These are phyloP conservation scores for Fusarium redolens DNA, from an alignment of 2,329 filamentous ascomycete genomes.

Conservation along the genomic window DNA sequence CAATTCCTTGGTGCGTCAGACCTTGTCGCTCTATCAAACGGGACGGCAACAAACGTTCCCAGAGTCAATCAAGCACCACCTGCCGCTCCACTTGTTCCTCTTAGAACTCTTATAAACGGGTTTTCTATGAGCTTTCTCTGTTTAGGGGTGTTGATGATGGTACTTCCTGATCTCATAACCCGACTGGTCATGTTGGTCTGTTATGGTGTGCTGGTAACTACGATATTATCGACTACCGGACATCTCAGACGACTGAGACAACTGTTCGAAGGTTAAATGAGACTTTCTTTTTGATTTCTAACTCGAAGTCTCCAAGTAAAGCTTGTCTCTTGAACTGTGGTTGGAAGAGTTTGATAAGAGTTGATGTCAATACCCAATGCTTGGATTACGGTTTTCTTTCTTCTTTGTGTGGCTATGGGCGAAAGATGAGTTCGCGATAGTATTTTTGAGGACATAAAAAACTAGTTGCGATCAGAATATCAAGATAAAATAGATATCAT, in stretches of 20 bases:
- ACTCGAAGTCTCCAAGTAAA: neutral
- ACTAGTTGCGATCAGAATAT: neutral
- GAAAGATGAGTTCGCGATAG: neutral
- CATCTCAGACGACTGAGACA: constrained; percentile 25
- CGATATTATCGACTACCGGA: constrained; percentile 26
- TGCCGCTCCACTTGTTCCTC: constrained; percentile 7
- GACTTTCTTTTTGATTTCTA: neutral
- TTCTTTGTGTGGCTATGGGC: neutral
- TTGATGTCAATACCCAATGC: neutral
- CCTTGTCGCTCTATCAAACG: constrained; percentile 18
- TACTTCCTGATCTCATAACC: constrained; percentile 28
- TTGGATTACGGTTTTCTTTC: neutral
- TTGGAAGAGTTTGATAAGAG: neutral
- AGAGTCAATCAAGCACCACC: constrained; percentile 1
- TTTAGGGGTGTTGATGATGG: constrained; percentile 22
- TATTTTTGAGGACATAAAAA: neutral
- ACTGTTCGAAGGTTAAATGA: constrained; percentile 14
- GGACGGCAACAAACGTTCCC: constrained; percentile 5
- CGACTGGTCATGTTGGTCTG: constrained; percentile 27
- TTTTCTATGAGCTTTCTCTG: constrained; percentile 32
- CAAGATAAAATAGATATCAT: neutral
- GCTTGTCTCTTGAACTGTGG: neutral
- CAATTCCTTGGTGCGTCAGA: constrained; percentile 63
- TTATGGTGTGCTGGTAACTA: constrained; percentile 24
- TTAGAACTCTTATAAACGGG: constrained; percentile 19